Base-by-base conservation (phyloP, 139 green algal genomes). In the Tetradesmus obliquus region DNA sequence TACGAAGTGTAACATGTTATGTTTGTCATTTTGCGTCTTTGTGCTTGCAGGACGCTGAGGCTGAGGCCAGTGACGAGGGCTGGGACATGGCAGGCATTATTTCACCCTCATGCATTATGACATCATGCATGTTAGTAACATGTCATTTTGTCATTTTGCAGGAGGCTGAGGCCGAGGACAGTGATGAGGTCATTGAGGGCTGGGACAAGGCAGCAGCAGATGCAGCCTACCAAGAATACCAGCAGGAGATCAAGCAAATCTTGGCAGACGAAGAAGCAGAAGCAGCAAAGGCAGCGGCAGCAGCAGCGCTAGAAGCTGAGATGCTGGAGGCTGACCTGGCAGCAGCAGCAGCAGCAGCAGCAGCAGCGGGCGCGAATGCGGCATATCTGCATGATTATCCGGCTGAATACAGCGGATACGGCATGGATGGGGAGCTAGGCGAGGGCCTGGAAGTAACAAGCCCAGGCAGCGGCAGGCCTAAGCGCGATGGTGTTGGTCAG, bases 121-220 rank as follows among this genome's bases (percentile, higher is more conserved):
- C 60, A 45, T 22, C 19, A 66, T 71, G 8, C 9, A 2, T 71
- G 60, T 71, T 71, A 71, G 8, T 71, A 71, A 71, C 60, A 20
- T 8, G 6, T 79, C 54, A 85, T 91, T 32, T 79, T 85, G 24
- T 85, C 22, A 54, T 58, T 32, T 19, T 55, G 17, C 54, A 88
- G 79, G 76, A 89, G 71, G 74, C 69, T 81, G 94, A 96, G 90
- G 93, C 94, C 55, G 94, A 96, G 88, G 94, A 96, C 84, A 93
- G 51, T 12, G 94, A 95, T n/a, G 95, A 96, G 87, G 94, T 96
- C 86, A 92, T 96, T 1, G 92, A 94, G 10, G 94, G 96, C 53
- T 98, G 96, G 96, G 96, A 98, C 95, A 88, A 91, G 62, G 92
- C 92, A 22, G 93, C 91, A 1, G 95, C 96, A 19, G 93, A 93